A percentile compares a stretch with the other conserved stretches of the same genome.
These are phyloP conservation scores for Selaginella moellendorffii DNA, from an alignment of 75 land plant species.

Conservation along the genomic window DNA sequence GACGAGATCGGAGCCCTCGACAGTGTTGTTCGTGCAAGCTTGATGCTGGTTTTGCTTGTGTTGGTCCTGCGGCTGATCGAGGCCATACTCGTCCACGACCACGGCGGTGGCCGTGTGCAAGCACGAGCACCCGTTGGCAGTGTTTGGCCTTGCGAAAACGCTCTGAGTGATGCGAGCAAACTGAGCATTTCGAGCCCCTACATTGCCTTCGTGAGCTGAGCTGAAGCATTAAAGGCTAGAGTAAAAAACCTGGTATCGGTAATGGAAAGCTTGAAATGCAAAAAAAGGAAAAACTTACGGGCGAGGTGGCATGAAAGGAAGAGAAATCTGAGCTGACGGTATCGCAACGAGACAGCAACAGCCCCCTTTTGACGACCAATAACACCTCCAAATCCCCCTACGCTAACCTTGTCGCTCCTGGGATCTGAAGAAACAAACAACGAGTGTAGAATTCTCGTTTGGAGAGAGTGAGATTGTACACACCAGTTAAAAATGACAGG, in stretches of 20 bases:
- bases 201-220: constrained; percentile 6
- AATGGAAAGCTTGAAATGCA: too few relatives aligned
- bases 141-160: neutral
- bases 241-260: too few relatives aligned
- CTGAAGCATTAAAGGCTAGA: neutral
- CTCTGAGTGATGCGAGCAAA: neutral
- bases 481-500: constrained; percentile 33
- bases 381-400: constrained; percentile 50
- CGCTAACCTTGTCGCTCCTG: constrained; percentile 40
- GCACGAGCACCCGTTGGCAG: neutral
- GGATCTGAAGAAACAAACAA: too few relatives aligned
- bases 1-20: constrained; percentile 1
- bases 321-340: constrained; percentile 29
- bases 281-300: constrained; percentile 25
- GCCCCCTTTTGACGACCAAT: constrained; percentile 79
- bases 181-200: constrained; percentile 4
- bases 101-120: neutral
- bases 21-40: neutral
- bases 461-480: too few relatives aligned
- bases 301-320: constrained; percentile 74
- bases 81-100: neutral
- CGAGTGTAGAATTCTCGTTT: too few relatives aligned
- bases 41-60: neutral
- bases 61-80: neutral
- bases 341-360: constrained; percentile 41